Evolutionary conservation across 495 filamentous ascomycete genomes (phyloP).

Genomic region (Polyplosphaeria fusca): DNA sequence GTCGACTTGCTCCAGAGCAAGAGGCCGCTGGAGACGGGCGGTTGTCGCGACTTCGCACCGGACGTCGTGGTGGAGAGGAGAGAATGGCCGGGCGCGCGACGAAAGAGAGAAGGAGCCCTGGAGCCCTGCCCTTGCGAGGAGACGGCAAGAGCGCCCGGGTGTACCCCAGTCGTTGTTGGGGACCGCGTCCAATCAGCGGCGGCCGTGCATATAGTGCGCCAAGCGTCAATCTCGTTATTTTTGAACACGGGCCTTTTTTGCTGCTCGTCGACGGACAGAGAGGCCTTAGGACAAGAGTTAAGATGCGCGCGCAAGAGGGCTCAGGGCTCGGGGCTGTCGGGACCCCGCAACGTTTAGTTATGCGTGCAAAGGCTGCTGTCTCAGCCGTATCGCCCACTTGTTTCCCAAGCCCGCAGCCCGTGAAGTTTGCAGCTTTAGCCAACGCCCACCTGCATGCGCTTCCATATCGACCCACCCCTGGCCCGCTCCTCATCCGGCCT

Average conservation of each 20-base stretch:
- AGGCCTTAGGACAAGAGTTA: too few species aligned
- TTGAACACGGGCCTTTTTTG: too few species aligned
- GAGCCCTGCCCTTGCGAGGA: too few species aligned
- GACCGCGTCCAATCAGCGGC: not conserved
- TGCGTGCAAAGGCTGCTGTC: not conserved
- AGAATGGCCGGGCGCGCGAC: not conserved
- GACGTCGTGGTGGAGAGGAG: slow-evolving; percentile 26
- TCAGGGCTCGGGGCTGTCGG: too few species aligned
- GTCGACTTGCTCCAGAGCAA: slow-evolving; percentile 17
- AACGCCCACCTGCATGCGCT: too few species aligned
- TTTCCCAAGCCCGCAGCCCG: not conserved
- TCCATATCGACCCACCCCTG: too few species aligned
- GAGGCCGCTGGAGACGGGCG: slow-evolving; percentile 13
- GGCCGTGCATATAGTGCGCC: not conserved
- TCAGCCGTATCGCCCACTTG: not conserved
- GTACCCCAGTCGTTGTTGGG: not conserved
- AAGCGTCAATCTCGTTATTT: too few species aligned
- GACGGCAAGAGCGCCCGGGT: not conserved
- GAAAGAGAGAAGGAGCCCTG: not conserved
- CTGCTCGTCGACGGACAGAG: too few species aligned
- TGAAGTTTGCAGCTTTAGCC: not conserved
- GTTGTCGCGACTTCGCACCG: slow-evolving; percentile 34
- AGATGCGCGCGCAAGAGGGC: too few species aligned
- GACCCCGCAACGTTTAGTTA: not conserved
- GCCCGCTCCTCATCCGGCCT: not conserved